Evolutionary conservation across 257 asterid species (phyloP).

Genomic region (Lavandula angustifolia): DNA sequence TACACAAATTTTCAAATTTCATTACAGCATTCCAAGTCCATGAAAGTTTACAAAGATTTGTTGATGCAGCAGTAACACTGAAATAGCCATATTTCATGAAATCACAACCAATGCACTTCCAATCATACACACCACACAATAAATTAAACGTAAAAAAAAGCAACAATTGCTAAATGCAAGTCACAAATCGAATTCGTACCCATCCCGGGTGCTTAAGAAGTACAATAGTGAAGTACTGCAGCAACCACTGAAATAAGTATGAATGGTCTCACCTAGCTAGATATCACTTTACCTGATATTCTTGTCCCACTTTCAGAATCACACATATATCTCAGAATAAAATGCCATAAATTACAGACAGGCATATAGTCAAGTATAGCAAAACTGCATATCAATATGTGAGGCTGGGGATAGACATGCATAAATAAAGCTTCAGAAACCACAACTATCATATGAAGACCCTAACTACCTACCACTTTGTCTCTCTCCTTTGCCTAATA

Average conservation of each 20-base stretch:
- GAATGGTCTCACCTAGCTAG: no score
- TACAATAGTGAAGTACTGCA: no score
- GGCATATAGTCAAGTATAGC: no score
- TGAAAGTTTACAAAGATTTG: neutral
- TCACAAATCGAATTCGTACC: no score
- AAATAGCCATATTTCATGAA: neutral
- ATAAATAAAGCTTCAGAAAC: neutral
- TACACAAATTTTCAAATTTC: neutral
- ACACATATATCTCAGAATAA: no score
- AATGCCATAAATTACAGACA: neutral
- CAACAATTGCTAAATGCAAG: no score
- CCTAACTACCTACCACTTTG: constrained; percentile 23
- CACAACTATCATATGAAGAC: neutral
- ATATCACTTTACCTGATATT: no score
- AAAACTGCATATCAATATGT: constrained; percentile 20
- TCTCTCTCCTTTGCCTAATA: constrained; percentile 27
- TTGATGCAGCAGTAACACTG: neutral
- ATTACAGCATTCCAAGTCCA: neutral
- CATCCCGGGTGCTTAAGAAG: no score
- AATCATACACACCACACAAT: neutral
- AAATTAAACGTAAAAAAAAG: no score
- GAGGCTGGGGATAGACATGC: constrained; percentile 9
- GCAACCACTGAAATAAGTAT: no score
- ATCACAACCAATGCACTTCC: neutral
- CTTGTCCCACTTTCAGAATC: no score